Percentiles rank a stretch among this genome's conserved stretches.
Evolutionary conservation across 1,284 basidiomycete species (phyloP).

Genomic region (Puccinia polysora): DNA sequence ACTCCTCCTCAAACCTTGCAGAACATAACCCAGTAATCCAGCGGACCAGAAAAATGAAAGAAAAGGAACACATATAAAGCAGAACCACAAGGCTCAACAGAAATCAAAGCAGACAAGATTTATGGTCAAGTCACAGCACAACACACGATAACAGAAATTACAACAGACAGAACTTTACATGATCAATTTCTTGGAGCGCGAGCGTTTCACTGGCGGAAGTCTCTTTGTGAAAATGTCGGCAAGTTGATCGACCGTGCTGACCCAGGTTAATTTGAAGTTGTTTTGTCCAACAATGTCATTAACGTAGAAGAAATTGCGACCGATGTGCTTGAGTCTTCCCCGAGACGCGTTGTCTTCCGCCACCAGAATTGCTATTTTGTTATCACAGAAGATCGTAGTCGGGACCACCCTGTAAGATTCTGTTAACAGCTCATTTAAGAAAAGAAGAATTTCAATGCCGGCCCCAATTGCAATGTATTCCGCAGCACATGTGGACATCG

Average conservation of each 20-base stretch:
- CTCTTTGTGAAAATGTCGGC: constrained; percentile 12
- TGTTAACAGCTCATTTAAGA: not conserved
- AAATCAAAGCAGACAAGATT: too few relatives aligned
- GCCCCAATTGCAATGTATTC: not conserved
- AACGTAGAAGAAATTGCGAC: not conserved
- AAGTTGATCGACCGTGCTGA: not conserved
- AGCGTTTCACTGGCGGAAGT: not conserved
- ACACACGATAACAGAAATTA: too few relatives aligned
- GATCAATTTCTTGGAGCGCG: too few relatives aligned
- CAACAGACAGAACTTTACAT: too few relatives aligned
- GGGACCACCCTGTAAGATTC: not conserved
- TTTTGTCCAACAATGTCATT: not conserved
- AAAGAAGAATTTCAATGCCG: not conserved
- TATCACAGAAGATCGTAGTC: not conserved
- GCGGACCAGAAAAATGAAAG: too few relatives aligned
- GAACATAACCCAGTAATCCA: too few relatives aligned
- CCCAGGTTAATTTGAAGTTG: not conserved
- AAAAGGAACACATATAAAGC: too few relatives aligned
- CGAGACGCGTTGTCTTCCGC: not conserved
- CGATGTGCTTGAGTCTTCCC: not conserved
- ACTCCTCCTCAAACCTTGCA: too few relatives aligned
- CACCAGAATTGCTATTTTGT: not conserved
- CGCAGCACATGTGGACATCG: not conserved
- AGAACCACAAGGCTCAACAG: too few relatives aligned
- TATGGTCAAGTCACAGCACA: too few relatives aligned